A percentile compares a stretch with the other conserved stretches of the same genome.
These are phyloP conservation scores for Solanum lignicaule DNA, from an alignment of 257 asterid genomes.

Conservation along the genomic window DNA sequence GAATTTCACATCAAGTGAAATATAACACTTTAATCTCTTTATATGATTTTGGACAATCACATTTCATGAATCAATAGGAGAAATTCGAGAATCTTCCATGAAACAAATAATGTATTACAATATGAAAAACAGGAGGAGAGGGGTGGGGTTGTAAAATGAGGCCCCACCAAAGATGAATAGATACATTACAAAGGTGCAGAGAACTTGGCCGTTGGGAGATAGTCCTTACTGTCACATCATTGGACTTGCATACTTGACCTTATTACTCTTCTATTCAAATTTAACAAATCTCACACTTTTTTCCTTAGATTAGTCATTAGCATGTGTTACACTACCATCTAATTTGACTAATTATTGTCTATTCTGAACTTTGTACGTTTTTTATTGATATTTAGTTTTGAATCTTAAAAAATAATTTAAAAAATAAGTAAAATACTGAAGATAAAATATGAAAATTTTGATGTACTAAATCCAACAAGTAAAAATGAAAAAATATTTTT, in stretches of 20 bases:
- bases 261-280: neutral
- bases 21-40: neutral
- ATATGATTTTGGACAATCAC: neutral
- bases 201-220: constrained; percentile 2
- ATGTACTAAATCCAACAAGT: too few relatives aligned
- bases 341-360: neutral
- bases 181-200: neutral
- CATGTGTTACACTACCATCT: neutral
- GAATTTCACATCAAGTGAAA: too few relatives aligned
- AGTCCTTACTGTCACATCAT: constrained; percentile 2
- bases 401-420: too few relatives aligned
- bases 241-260: constrained; percentile 11
- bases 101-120: neutral
- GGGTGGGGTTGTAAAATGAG: neutral
- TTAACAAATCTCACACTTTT: neutral
- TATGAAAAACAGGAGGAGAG: neutral
- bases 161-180: neutral
- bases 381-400: too few relatives aligned
- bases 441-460: too few relatives aligned
- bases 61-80: neutral
- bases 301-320: neutral
- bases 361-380: too few relatives aligned
- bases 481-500: too few relatives aligned
- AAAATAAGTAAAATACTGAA: too few relatives aligned
- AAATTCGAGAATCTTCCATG: neutral